Evolutionary conservation across 176 grass and related monocot genomes (phyloP).

Genomic region (Avena eriantha): DNA sequence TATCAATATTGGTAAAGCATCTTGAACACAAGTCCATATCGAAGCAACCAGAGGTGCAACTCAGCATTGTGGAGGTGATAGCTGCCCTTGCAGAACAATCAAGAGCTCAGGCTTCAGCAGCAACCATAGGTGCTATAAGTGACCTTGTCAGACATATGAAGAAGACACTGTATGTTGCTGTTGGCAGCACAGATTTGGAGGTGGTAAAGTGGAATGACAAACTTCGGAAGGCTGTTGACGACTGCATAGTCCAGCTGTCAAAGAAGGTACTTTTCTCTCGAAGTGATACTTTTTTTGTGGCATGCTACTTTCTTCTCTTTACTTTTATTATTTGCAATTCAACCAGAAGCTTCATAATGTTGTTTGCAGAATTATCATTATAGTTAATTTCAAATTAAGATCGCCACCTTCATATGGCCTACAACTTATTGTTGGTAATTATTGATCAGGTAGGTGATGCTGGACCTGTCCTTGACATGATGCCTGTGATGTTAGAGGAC

Average conservation of each 20-base stretch:
- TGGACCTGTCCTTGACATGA: constrained; percentile 97
- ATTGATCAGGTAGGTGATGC: constrained; percentile 84
- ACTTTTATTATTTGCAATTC: neutral
- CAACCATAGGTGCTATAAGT: constrained; percentile 85
- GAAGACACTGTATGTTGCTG: constrained; percentile 72
- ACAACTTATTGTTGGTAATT: constrained; percentile 34
- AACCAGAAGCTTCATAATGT: neutral
- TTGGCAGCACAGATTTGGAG: constrained; percentile 66
- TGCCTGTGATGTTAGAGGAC: constrained; percentile 91
- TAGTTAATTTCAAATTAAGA: constrained; percentile 17
- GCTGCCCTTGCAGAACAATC: constrained; percentile 77
- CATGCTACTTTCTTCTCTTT: constrained; percentile 8
- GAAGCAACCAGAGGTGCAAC: constrained; percentile 90
- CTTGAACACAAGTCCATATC: constrained; percentile 82
- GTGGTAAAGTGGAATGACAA: constrained; percentile 81
- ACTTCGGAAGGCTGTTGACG: constrained; percentile 70
- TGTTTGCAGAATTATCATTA: neutral
- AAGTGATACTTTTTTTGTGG: neutral
- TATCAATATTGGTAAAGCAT: constrained; percentile 91
- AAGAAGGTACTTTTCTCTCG: constrained; percentile 69
- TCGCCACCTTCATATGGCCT: neutral
- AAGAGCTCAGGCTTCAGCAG: constrained; percentile 67
- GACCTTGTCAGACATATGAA: constrained; percentile 94
- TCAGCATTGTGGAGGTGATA: constrained; percentile 79
- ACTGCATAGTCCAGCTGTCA: constrained; percentile 78